Conservation (phyloP, 139 green algal genomes). For the Volvox reticuliferus region DNA sequence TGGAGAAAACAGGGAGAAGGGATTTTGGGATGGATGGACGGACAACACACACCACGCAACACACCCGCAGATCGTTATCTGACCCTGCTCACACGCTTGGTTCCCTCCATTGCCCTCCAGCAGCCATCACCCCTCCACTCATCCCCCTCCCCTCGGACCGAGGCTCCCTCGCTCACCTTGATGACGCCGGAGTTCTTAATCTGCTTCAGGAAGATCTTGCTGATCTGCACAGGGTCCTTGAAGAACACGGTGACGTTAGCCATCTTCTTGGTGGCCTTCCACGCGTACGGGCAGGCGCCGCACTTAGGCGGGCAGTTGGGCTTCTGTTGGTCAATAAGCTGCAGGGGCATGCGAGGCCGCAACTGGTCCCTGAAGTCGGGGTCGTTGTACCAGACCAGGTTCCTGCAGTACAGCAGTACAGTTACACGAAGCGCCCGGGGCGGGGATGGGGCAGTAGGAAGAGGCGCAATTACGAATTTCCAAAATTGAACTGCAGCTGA, state of each 20-base stretch:
- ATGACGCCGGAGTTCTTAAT: slow-evolving; percentile 8
- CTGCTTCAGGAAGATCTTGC: slow-evolving; percentile 17
- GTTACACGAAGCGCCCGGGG: too few relatives aligned
- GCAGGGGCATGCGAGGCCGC: neutral
- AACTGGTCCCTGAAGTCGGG: neutral
- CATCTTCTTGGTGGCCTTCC: neutral
- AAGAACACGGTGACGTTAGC: slow-evolving; percentile 4
- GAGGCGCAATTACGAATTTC: too few relatives aligned
- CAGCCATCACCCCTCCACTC: neutral
- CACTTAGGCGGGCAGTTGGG: neutral
- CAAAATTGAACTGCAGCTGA: too few relatives aligned
- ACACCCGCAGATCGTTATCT: too few relatives aligned
- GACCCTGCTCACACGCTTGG: too few relatives aligned
- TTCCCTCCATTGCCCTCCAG: too few relatives aligned
- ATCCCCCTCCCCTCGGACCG: neutral
- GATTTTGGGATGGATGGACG: neutral
- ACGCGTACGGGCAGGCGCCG: neutral
- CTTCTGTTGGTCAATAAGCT: slow-evolving; percentile 19
- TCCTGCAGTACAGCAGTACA: neutral
- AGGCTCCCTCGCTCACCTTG: neutral
- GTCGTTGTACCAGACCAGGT: neutral
- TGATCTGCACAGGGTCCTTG: slow-evolving; percentile 19
- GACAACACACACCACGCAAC: too few relatives aligned
- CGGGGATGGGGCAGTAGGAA: too few relatives aligned
- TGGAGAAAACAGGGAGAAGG: too few relatives aligned